These are phyloP conservation scores for Candida ficus DNA, from an alignment of 805 yeast species.

Conservation along the genomic window DNA sequence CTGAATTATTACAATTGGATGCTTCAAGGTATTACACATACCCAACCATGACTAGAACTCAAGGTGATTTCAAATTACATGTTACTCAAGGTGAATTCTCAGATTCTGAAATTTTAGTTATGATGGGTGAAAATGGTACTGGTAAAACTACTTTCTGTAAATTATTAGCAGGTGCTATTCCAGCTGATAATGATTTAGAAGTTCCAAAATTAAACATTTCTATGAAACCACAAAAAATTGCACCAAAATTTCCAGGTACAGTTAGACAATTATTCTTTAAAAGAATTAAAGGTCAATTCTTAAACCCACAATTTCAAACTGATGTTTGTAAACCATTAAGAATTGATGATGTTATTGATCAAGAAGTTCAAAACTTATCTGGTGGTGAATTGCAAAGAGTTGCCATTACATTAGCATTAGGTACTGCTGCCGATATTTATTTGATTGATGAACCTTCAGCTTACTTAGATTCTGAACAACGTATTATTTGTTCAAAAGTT, in stretches of 20 bases:
- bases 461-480: conserved; percentile 97
- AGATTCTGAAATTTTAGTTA: conserved; percentile 93
- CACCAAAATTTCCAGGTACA: conserved; percentile 98
- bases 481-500: conserved; percentile 98
- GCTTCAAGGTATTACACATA: conserved; percentile 73
- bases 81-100: conserved; percentile 88
- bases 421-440: conserved; percentile 93
- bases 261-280: conserved; percentile 96
- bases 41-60: conserved; percentile 83
- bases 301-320: conserved; percentile 96
- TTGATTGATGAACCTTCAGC: conserved; percentile 99
- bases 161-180: conserved; percentile 86
- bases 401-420: conserved; percentile 92
- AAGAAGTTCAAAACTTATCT: conserved; percentile 94
- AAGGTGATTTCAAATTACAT: conserved; percentile 88
- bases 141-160: conserved; percentile 98
- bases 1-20: conserved; percentile 70
- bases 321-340: conserved; percentile 95
- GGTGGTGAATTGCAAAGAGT: conserved; percentile 99
- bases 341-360: conserved; percentile 92
- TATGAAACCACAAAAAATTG: conserved; percentile 99
- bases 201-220: conserved; percentile 88
- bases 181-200: conserved; percentile 76
- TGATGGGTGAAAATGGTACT: conserved; percentile 99
- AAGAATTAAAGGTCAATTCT: conserved; percentile 89